Base-by-base conservation (phyloP, 306 rosid species). In the Canavalia gladiata region DNA sequence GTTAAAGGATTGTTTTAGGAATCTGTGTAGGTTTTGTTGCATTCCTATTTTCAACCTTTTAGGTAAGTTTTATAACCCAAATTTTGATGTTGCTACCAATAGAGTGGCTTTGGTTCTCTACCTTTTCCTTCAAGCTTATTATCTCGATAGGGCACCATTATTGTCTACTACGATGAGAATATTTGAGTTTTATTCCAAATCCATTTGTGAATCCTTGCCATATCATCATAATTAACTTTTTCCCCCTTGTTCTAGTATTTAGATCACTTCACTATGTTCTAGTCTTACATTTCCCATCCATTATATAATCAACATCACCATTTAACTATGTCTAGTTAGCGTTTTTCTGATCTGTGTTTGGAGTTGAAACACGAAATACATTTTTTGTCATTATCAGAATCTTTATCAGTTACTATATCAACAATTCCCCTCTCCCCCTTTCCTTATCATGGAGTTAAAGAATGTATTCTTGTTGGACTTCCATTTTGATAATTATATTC, bases 41-140 rank as follows among this genome's bases (percentile, higher is more conserved):
- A 49, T 64, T 73, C 75, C n/a, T 73, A 51, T 33, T 77, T 79
- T 71, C 70, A 56, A 37, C 35, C 55, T 63, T 67, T 64, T 51
- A n/a, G 42, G 8, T 55, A 3, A 50, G 25, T 80, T 62, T 60
- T 41, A 11, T 79, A 1, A 11, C 42, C 50, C 60, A 75, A 62
- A 4, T 11, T 42, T 62, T 67, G 11, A 74, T 18, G 12, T 10
- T 7, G 49, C 13, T 54, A 41, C 33, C 43, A 46, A 72, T 64
- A 29, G 51, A 13, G 72, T 82, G 42, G 33, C 6, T 39, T 59
- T 29, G 33, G 43, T 72, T 47, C 63, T 72, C 58, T 34, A 46
- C 80, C 55, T 7, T 78, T 29, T 39, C 62, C 68, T 45, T 70
- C 55, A 69, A 71, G 63, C 69, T 30, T 18, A 18, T 18, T 62